Base-by-base conservation (phyloP, 805 yeast genomes). In the Lipomyces japonicus region DNA sequence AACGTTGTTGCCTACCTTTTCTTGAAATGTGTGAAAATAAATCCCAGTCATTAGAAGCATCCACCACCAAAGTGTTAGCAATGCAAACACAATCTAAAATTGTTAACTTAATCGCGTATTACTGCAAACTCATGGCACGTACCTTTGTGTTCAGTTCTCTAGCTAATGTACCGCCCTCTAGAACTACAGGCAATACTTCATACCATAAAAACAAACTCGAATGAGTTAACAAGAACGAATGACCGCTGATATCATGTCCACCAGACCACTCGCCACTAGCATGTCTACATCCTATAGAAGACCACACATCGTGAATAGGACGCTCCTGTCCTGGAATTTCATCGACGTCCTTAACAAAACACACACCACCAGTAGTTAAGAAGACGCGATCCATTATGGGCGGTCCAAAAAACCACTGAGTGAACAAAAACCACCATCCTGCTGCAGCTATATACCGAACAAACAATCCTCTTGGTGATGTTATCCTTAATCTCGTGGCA, bases 221-320 rank as follows among this genome's bases (percentile, higher is more conserved):
- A 51, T 83, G 84, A 3, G 83, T 75, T 39, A 91, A 70, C 37
- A 93, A 65, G 61, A 90, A 93, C 1, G 87, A 83, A 64, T 93
- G 98, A 0, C 98, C 98, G 53, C 91, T 83, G 3, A 97, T 96
- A 69, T 93, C 98, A 64, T 88, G 96, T 0, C 98, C 98, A 0
- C 96, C 88, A 5, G 58, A 53, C 93, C 91, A 85, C 14, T 61
- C 50, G 0, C 97, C 84, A 44, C 81, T 88, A 62, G 77, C 25
- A 53, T 63, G 44, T 65, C 93, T 67, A 65, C 93, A 77, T 1
- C 65, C 58, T 1, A 71, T 65, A 0, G 79, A 70, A 16, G 71
- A 60, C 36, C 51, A 48, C 12, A 48, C 39, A 21, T 32, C 40
- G 7, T 44, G 45, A 5, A 54, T 54, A 2, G 42, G 32, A 9